Evolutionary conservation across 352 stramenopile genomes (phyloP).

Genomic region (Globisporangium paroecandrum): DNA sequence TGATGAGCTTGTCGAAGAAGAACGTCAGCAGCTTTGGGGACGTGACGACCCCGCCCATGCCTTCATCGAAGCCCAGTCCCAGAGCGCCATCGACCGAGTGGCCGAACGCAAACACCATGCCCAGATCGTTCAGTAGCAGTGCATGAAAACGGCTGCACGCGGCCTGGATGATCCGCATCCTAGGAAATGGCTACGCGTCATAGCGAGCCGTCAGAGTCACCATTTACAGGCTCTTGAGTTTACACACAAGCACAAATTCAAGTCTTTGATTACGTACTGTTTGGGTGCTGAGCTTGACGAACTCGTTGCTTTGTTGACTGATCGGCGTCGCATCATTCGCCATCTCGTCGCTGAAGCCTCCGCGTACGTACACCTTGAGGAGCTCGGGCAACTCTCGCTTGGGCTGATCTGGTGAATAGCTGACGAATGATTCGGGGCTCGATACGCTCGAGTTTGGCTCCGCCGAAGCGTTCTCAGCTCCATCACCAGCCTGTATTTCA

Average conservation of each 20-base stretch:
- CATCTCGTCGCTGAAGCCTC: conserved; percentile 8
- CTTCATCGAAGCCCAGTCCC: conserved; percentile 26
- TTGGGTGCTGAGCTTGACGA: conserved; percentile 11
- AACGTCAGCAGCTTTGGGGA: conserved; percentile 41
- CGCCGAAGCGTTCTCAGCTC: background rate
- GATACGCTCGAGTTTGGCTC: background rate
- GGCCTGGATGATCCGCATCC: conserved; percentile 55
- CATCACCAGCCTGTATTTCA: background rate
- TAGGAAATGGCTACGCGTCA: conserved; percentile 41
- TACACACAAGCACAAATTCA: background rate
- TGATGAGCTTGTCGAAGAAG: conserved; percentile 49
- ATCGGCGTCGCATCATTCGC: too few species aligned
- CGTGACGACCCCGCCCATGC: conserved; percentile 3
- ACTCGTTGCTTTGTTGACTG: background rate
- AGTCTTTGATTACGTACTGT: conserved; percentile 24
- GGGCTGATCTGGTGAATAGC: background rate
- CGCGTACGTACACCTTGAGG: conserved; percentile 16
- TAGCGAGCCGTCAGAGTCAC: background rate
- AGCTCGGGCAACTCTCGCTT: conserved; percentile 16
- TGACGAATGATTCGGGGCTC: background rate
- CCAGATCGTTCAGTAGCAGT: conserved; percentile 61
- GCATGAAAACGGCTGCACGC: conserved; percentile 59
- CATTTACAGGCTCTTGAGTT: background rate
- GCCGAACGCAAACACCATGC: conserved; percentile 59
- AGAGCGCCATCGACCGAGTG: conserved; percentile 50